Conservation (phyloP, 768 basidiomycete genomes). For the Ramaria sp. region DNA sequence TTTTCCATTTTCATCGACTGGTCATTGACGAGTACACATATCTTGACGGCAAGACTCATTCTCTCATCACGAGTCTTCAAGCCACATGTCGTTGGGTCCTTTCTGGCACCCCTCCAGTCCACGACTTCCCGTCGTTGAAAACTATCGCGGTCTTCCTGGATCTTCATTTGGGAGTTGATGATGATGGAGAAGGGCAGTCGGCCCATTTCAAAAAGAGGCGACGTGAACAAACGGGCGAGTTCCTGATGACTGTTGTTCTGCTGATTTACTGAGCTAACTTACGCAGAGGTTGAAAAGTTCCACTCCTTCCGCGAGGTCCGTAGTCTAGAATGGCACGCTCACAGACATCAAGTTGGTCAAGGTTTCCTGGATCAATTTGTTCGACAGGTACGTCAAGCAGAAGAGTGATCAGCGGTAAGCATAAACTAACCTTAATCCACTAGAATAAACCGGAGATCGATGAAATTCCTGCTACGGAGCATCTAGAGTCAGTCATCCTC, state of each 20-base stretch:
- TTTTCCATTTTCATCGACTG: conserved; percentile 84
- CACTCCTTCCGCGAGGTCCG: conserved; percentile 95
- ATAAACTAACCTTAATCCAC: not conserved
- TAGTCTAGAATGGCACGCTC: conserved; percentile 84
- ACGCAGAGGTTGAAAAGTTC: conserved; percentile 76
- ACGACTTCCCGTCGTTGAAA: conserved; percentile 83
- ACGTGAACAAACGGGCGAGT: conserved; percentile 71
- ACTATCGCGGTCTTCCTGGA: conserved; percentile 83
- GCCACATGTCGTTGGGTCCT: conserved; percentile 86
- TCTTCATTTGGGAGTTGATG: conserved; percentile 86
- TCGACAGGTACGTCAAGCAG: conserved; percentile 50
- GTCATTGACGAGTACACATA: conserved; percentile 96
- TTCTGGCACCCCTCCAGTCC: conserved; percentile 92
- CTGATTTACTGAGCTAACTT: not conserved
- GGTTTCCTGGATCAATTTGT: conserved; percentile 72
- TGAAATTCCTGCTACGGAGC: conserved; percentile 73
- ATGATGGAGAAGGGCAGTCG: conserved; percentile 73
- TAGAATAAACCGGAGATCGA: conserved; percentile 96
- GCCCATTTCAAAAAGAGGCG: conserved; percentile 69
- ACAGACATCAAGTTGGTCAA: conserved; percentile 76
- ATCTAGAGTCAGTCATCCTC: conserved; percentile 54
- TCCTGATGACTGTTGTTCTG: not conserved
- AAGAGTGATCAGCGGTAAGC: not conserved
- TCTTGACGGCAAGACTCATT: conserved; percentile 66
- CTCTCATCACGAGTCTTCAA: conserved; percentile 64